Percentiles rank a stretch among this genome's conserved stretches.
Conservation (phyloP, 352 stramenopile genomes). For the Nothophytophthora sp. region DNA sequence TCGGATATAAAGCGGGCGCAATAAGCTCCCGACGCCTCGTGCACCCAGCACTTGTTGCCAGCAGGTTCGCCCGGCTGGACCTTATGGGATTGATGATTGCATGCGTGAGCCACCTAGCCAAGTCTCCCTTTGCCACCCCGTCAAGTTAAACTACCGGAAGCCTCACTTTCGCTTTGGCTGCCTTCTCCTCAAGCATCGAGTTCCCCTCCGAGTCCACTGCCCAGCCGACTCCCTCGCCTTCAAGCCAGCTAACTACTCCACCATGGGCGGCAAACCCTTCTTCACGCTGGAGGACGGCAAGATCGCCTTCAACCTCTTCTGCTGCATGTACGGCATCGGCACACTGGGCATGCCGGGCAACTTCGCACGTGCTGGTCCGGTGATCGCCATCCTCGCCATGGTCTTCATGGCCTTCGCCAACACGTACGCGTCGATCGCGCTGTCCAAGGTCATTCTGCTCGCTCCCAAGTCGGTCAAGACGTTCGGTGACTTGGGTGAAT, state of each 20-base stretch:
- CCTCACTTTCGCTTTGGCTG: constrained; percentile 10
- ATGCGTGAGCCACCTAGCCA: background rate
- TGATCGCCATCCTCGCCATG: constrained; percentile 38
- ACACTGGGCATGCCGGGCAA: constrained; percentile 63
- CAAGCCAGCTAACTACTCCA: constrained; percentile 33
- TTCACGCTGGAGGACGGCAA: constrained; percentile 50
- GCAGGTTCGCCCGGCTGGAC: no score
- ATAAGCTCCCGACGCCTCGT: no score
- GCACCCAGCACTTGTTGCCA: no score
- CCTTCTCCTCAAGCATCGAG: constrained; percentile 1
- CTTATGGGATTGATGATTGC: no score
- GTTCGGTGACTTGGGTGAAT: constrained; percentile 62
- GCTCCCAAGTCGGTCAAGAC: constrained; percentile 53
- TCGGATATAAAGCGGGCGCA: no score
- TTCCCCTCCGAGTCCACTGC: no score
- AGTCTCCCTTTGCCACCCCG: background rate
- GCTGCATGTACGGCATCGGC: constrained; percentile 56
- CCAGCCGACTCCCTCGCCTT: no score
- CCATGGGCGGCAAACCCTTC: constrained; percentile 18
- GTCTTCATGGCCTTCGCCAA: constrained; percentile 69
- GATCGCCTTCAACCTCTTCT: constrained; percentile 44
- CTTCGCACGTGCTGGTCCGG: constrained; percentile 46
- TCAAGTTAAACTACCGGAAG: background rate
- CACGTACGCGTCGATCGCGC: constrained; percentile 50
- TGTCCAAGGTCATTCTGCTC: constrained; percentile 54